A percentile compares a stretch with the other conserved stretches of the same genome.
Evolutionary conservation across 2,329 filamentous ascomycete genomes (phyloP).

Genomic region (Ophiostoma himal-ulmi): DNA sequence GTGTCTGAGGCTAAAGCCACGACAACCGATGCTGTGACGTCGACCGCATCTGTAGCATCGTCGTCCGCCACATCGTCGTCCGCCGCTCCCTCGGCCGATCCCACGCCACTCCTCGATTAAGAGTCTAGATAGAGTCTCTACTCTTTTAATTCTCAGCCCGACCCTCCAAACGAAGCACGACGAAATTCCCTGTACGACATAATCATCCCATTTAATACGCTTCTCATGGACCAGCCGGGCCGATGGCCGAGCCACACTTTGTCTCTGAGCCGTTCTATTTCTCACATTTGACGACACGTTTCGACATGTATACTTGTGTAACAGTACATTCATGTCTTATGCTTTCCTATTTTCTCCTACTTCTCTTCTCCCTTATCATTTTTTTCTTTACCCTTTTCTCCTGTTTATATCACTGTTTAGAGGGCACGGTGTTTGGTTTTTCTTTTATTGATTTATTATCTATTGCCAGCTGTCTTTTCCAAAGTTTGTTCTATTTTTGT

Average conservation of each 20-base stretch:
- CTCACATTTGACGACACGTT: slow-evolving; percentile 8
- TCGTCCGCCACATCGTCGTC: neutral
- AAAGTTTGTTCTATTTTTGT: neutral
- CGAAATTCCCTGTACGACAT: neutral
- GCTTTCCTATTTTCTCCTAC: neutral
- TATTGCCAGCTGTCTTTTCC: neutral
- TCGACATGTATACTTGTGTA: slow-evolving; percentile 16
- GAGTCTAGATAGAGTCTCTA: neutral
- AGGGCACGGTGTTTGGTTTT: slow-evolving; percentile 12
- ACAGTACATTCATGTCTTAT: slow-evolving; percentile 17
- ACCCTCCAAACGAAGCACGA: neutral
- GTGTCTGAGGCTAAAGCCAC: neutral
- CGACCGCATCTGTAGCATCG: neutral
- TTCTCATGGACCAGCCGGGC: neutral
- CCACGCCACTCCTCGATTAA: neutral
- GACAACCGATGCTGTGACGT: neutral
- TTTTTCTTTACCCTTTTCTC: neutral
- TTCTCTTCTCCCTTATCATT: slow-evolving; percentile 3
- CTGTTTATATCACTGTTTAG: slow-evolving; percentile 9
- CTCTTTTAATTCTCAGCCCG: too few relatives aligned
- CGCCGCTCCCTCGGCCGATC: neutral
- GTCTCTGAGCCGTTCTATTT: neutral
- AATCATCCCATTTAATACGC: neutral
- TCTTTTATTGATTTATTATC: neutral
- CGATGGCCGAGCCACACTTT: neutral